Evolutionary conservation across 2,329 filamentous ascomycete species (phyloP).

Genomic region (Cercospora sesami): DNA sequence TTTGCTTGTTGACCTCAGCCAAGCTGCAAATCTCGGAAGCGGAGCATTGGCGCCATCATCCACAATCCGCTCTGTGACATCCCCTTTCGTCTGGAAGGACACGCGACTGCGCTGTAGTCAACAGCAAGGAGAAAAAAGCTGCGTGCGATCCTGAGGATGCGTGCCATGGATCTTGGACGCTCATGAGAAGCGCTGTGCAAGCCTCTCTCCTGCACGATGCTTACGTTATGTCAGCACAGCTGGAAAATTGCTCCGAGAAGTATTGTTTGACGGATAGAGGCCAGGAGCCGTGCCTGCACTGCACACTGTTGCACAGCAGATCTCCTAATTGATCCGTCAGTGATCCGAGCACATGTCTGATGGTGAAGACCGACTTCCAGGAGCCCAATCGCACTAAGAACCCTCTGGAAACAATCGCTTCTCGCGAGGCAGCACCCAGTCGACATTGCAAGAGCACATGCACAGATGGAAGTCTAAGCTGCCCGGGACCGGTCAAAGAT

Average conservation of each 20-base stretch:
- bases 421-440: background rate
- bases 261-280: background rate
- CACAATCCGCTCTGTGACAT: background rate
- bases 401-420: background rate
- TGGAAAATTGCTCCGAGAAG: background rate
- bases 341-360: background rate
- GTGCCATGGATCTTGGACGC: background rate
- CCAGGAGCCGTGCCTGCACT: background rate
- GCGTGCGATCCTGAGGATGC: background rate
- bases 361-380: no score
- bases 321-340: background rate
- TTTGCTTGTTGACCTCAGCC: constrained; percentile 6
- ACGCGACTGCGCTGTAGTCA: background rate
- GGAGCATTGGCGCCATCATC: constrained; percentile 3
- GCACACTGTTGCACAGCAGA: background rate
- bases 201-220: background rate
- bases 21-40: constrained; percentile 4
- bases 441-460: background rate
- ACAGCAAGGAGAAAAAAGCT: background rate
- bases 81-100: background rate
- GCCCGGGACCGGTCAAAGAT: constrained; percentile 3
- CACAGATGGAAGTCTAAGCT: background rate
- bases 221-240: background rate
- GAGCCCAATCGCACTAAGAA: background rate
- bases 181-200: background rate